These are phyloP conservation scores for Fusarium incarnatum DNA, from an alignment of 2,329 filamentous ascomycete genomes.

Conservation along the genomic window DNA sequence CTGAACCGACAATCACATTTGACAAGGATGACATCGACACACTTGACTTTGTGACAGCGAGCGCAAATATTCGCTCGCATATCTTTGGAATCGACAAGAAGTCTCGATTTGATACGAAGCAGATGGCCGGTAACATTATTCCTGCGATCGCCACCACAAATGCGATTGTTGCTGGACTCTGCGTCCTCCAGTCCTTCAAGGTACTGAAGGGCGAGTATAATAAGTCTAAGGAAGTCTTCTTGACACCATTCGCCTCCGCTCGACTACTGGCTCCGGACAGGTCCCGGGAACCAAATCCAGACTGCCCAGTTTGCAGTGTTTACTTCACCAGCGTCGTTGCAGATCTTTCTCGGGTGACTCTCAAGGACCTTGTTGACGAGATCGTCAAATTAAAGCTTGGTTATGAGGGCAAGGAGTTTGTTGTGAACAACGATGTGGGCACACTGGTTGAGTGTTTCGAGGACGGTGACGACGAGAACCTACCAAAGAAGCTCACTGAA, in stretches of 20 bases:
- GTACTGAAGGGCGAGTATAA: constrained; percentile 79
- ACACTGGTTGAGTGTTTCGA: constrained; percentile 71
- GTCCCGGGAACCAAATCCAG: constrained; percentile 75
- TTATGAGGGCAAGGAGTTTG: constrained; percentile 83
- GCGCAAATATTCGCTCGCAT: constrained; percentile 87
- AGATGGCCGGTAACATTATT: constrained; percentile 99
- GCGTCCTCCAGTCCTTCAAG: constrained; percentile 92
- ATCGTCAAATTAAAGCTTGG: constrained; percentile 77
- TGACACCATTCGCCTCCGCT: constrained; percentile 74
- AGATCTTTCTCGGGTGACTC: constrained; percentile 77
- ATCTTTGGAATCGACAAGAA: constrained; percentile 91
- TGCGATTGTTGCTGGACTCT: constrained; percentile 92
- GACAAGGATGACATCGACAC: constrained; percentile 98
- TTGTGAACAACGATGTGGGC: constrained; percentile 77
- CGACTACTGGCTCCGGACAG: constrained; percentile 69
- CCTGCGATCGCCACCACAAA: constrained; percentile 98
- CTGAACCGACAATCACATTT: constrained; percentile 79
- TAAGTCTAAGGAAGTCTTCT: constrained; percentile 84
- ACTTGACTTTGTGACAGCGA: constrained; percentile 91
- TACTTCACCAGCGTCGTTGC: constrained; percentile 75
- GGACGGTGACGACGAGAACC: constrained; percentile 88
- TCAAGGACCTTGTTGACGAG: constrained; percentile 82
- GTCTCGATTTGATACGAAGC: constrained; percentile 96
- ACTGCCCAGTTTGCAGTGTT: constrained; percentile 86
- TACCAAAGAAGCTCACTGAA: constrained; percentile 81